Evolutionary conservation across 371 early-diverging fungal species (phyloP).

Genomic region (Mucor sp.): DNA sequence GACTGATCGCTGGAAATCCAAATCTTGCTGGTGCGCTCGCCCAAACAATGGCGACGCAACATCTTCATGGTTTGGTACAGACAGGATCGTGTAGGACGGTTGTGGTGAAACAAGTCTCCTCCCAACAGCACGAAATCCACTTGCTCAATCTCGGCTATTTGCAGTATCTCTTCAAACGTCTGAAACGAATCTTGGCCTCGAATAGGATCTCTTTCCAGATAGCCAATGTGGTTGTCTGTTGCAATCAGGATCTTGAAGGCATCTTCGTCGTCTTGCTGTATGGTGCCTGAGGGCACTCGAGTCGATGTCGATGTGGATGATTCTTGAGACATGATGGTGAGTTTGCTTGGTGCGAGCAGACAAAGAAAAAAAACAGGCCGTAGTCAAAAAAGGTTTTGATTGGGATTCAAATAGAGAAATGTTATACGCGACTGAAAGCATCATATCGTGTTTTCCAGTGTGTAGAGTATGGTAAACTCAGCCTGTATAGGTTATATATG

Average conservation of each 20-base stretch:
- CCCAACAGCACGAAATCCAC: slow-evolving; percentile 97
- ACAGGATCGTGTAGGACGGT: slow-evolving; percentile 89
- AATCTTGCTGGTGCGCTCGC: slow-evolving; percentile 73
- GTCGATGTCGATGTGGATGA: not conserved
- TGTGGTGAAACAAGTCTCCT: slow-evolving; percentile 99
- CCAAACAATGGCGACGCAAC: slow-evolving; percentile 84
- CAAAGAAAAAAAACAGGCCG: not conserved
- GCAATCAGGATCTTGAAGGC: slow-evolving; percentile 70
- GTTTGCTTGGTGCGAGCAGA: not conserved
- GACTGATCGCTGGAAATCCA: slow-evolving; percentile 77
- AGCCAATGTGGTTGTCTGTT: slow-evolving; percentile 99
- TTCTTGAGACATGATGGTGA: not conserved
- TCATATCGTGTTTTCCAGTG: not conserved
- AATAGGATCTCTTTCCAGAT: slow-evolving; percentile 92
- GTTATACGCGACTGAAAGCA: not conserved
- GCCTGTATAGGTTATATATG: not conserved
- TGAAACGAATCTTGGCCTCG: slow-evolving; percentile 91
- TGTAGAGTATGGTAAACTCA: too few species aligned
- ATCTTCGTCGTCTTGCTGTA: not conserved
- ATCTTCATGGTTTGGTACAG: slow-evolving; percentile 79
- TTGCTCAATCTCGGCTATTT: slow-evolving; percentile 70
- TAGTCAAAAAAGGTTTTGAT: not conserved
- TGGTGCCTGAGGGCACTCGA: not conserved
- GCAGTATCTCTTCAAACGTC: slow-evolving; percentile 95
- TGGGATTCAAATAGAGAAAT: not conserved